Evolutionary conservation across 2,329 filamentous ascomycete genomes (phyloP), one percentile per base, ranked within the genome.

Genomic region (Corynespora cassiicola): DNA sequence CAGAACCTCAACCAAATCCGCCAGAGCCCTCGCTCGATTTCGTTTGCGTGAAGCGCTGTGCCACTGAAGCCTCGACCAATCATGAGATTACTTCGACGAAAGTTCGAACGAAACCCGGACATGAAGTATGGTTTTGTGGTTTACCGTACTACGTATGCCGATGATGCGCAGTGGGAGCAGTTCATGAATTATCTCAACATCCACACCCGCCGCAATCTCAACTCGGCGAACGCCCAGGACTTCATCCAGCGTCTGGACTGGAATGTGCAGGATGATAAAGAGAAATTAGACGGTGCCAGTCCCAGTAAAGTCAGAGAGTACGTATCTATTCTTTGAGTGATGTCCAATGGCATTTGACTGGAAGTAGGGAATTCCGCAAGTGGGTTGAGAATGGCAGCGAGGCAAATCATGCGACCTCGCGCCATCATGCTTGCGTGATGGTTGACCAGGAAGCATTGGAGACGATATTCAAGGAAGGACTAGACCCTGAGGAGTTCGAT

Each of bases 191-290:
- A 31, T 15, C 14, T 41, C 1, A 36, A 41, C 8, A 26, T 11
- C 19, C 27, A 6, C 6, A 16, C 17, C 6, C 6, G 19, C 7
- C 7, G 23, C 21, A 17, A 36, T 5, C 26, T 29, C 26, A 7
- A 9, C 7, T 9, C 9, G 9, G 8, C 9, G 7, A 16, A 21
- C 5, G 12, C 11, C 5, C 15, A 3, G 5, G 27, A 41, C n/a
- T 23, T 29, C 9, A 23, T 31, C 19, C 11, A 22, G 11, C 31
- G 20, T 1, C 14, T 36, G 8, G 31, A 42, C 20, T 40, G 37
- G 37, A 16, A 14, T 15, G 37, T 40, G 11, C 37, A 40, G 31
- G 24, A 40, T n/a, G 14, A 40, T n/a, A n/a, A n/a, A n/a, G n/a
- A 7, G 7, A n/a, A 24, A n/a, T 24, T 24, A 24, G 22, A 24